phyloP scores from a whole-genome alignment of 495 filamentous ascomycete genomes.

The Neurospora sp. region DNA sequence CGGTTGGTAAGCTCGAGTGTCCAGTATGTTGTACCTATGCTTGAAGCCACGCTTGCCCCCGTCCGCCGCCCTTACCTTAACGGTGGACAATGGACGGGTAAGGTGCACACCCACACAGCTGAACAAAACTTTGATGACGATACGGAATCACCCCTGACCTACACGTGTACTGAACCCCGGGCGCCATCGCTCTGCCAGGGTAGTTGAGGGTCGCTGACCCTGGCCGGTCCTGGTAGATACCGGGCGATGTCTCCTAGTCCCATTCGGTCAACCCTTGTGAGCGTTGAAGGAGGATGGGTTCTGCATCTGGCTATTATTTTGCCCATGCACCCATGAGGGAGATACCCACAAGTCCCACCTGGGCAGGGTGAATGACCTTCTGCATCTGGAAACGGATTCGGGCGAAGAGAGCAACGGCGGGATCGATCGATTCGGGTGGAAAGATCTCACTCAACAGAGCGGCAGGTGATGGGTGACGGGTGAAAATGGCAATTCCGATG shows the following conservation, averaged over 20 bases:
- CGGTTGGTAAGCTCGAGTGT: neutral
- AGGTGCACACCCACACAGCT: neutral
- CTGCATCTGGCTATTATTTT: neutral
- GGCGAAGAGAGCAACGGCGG: neutral
- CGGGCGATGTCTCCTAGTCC: neutral
- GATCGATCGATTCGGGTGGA: neutral
- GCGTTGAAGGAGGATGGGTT: neutral
- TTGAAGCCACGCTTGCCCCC: neutral
- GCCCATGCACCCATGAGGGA: neutral
- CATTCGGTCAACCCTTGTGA: neutral
- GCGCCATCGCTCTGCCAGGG: neutral
- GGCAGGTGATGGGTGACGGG: neutral
- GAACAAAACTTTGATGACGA: neutral
- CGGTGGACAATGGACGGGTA: neutral
- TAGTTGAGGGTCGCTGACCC: neutral
- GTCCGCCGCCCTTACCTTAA: neutral
- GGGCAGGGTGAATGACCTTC: neutral
- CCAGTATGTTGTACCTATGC: neutral
- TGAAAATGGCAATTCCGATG: neutral
- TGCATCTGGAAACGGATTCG: neutral
- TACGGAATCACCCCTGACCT: neutral
- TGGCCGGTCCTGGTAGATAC: neutral
- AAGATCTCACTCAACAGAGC: neutral
- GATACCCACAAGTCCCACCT: neutral
- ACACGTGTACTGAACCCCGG: neutral